Evolutionary conservation across 2,329 filamentous ascomycete species (phyloP).

Genomic region (Colletotrichum incanum): DNA sequence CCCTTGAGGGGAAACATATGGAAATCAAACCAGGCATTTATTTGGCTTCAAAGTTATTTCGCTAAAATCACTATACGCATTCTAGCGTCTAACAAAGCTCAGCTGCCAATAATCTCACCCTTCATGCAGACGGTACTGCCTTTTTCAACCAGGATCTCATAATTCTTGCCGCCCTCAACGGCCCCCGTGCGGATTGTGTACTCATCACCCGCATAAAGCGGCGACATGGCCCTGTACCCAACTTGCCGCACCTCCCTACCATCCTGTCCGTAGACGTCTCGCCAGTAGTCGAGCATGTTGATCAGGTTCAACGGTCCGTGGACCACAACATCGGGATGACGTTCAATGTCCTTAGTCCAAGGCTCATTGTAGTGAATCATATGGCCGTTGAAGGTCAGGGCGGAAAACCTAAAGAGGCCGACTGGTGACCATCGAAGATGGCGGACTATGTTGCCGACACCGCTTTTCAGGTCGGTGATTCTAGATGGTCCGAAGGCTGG

Average conservation of each 20-base stretch:
- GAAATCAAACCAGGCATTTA: neutral
- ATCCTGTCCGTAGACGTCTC: slow-evolving; percentile 61
- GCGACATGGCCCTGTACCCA: slow-evolving; percentile 78
- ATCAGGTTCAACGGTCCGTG: slow-evolving; percentile 86
- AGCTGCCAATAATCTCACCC: slow-evolving; percentile 46
- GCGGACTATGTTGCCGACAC: slow-evolving; percentile 46
- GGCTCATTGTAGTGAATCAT: slow-evolving; percentile 84
- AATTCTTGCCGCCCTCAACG: slow-evolving; percentile 52
- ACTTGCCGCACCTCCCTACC: slow-evolving; percentile 55
- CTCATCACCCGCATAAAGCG: slow-evolving; percentile 78
- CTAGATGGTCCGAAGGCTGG: slow-evolving; percentile 18
- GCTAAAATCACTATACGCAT: too few relatives aligned
- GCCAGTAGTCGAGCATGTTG: slow-evolving; percentile 78
- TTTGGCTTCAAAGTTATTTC: neutral
- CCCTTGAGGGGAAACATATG: too few relatives aligned
- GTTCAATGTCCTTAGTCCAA: slow-evolving; percentile 77
- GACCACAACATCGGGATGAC: slow-evolving; percentile 80
- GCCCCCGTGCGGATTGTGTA: slow-evolving; percentile 73
- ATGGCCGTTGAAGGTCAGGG: slow-evolving; percentile 89
- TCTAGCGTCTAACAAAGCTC: neutral
- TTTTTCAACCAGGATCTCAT: slow-evolving; percentile 65
- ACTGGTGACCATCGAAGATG: slow-evolving; percentile 61
- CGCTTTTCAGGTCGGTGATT: neutral
- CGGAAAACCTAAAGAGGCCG: slow-evolving; percentile 84
- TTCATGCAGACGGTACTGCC: slow-evolving; percentile 55